phyloP scores from a whole-genome alignment of 805 yeast species.

The Tetrapisispora fleetii region DNA sequence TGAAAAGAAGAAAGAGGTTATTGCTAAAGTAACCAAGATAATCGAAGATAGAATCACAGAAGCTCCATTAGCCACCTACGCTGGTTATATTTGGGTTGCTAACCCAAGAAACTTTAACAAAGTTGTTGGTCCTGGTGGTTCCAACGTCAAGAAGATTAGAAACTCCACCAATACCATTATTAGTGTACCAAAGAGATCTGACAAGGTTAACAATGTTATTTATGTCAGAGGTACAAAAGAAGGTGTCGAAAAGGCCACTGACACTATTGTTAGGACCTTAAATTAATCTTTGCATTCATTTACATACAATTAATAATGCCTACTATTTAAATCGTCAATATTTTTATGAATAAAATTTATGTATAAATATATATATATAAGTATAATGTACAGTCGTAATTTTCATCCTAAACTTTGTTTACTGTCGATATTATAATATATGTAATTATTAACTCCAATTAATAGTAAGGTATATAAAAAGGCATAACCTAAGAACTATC shows the following conservation, averaged over 20 bases:
- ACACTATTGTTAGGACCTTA: constrained; percentile 27
- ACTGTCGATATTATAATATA: too few relatives aligned
- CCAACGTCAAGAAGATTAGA: constrained; percentile 54
- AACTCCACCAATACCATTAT: constrained; percentile 47
- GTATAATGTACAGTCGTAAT: neutral
- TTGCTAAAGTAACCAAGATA: constrained; percentile 22
- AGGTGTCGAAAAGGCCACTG: constrained; percentile 42
- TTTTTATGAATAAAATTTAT: neutral
- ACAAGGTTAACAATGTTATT: constrained; percentile 43
- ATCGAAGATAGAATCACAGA: constrained; percentile 42
- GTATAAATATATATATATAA: neutral
- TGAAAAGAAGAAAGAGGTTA: constrained; percentile 42
- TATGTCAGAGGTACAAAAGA: constrained; percentile 51
- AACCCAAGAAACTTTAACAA: constrained; percentile 44
- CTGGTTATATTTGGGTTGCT: constrained; percentile 55
- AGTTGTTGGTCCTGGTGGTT: constrained; percentile 71
- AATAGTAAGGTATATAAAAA: too few relatives aligned
- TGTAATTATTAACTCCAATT: too few relatives aligned
- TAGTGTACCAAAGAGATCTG: constrained; percentile 51
- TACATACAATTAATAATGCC: neutral
- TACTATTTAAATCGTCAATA: neutral
- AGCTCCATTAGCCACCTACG: constrained; percentile 37
- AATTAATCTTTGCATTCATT: constrained; percentile 4
- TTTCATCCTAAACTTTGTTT: neutral
- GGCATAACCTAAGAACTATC: too few relatives aligned